Evolutionary conservation across 106 monocot species (phyloP).

Genomic region (Allium cepa): DNA sequence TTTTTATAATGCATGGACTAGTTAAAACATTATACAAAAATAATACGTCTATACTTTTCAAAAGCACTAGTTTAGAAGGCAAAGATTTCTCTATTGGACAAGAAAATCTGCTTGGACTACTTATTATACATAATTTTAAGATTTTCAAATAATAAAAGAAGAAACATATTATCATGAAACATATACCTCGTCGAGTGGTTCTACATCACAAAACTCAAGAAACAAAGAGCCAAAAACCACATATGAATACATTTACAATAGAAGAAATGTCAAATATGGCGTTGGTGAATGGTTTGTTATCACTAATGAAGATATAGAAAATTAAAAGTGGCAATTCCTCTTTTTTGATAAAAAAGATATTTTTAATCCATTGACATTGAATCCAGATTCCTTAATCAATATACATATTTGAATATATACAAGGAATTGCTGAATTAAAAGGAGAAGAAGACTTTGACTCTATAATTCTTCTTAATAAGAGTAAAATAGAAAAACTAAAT

Average conservation of each 20-base stretch:
- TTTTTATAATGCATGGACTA: not conserved
- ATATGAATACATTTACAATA: not conserved
- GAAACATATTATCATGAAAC: not conserved
- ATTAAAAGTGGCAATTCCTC: not conserved
- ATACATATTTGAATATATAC: not conserved
- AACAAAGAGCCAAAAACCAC: not conserved
- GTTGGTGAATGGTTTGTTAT: too few relatives aligned
- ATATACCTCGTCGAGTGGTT: not conserved
- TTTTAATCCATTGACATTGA: not conserved
- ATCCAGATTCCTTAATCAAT: not conserved
- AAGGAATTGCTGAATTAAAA: not conserved
- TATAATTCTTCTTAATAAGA: not conserved
- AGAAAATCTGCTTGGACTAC: not conserved
- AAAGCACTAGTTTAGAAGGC: not conserved
- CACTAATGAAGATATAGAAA: not conserved
- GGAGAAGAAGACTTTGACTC: not conserved
- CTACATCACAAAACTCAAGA: not conserved
- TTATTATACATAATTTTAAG: not conserved
- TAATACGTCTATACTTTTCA: not conserved
- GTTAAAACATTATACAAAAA: not conserved
- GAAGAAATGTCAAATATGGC: too few relatives aligned
- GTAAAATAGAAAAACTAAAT: not conserved
- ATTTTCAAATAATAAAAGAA: not conserved
- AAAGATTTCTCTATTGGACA: not conserved
- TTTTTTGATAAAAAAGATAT: not conserved